Base-by-base conservation (phyloP, 2,329 filamentous ascomycete species). In the Colletotrichum scovillei region DNA sequence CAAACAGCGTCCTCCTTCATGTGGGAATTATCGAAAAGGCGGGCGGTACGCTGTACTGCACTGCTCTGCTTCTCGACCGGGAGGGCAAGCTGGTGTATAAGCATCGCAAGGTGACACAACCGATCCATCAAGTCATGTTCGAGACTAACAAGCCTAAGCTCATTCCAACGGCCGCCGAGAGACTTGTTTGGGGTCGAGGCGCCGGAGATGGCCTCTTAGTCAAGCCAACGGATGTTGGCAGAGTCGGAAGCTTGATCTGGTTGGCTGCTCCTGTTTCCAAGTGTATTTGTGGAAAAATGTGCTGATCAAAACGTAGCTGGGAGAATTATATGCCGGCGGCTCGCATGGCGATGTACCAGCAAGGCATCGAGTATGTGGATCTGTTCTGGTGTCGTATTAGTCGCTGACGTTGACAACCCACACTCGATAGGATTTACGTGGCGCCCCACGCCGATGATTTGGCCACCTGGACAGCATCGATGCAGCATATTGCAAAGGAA, bases 401-500 rank as follows among this genome's bases (percentile, higher is more conserved):
- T 30, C n/a, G 32, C 42, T 67, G 32, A 67, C 30, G 26, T 46
- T 19, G 3, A 14, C 14, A 49, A 49, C 8, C 42, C 42, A 49
- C 12, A 4, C 14, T 6, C 19, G 14, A 52, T 30, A 81, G 80
- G 62, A 81, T 81, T 38, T 81, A 81, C 59, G 71, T 81, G 9
- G 79, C 80, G 2, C 80, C 80, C 4, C 79, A 79, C 28, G 80
- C 80, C 7, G 80, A 81, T 59, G 80, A 81, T 66, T 66, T 81
- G 52, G 75, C 76, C 14, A 71, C 80, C 22, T 85, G 83, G 84
- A 79, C 78, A 14, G 83, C 83, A 9, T 82, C 83, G 3, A 84
- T 84, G 82, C 82, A 84, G 67, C 84, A 85, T 69, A 84, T 85
- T 30, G 84, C 83, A n/a, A 85, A 85, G 72, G 83, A 85, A 71